Conservation (phyloP, 2,329 filamentous ascomycete genomes). For the Chalaropsis thielavioides region DNA sequence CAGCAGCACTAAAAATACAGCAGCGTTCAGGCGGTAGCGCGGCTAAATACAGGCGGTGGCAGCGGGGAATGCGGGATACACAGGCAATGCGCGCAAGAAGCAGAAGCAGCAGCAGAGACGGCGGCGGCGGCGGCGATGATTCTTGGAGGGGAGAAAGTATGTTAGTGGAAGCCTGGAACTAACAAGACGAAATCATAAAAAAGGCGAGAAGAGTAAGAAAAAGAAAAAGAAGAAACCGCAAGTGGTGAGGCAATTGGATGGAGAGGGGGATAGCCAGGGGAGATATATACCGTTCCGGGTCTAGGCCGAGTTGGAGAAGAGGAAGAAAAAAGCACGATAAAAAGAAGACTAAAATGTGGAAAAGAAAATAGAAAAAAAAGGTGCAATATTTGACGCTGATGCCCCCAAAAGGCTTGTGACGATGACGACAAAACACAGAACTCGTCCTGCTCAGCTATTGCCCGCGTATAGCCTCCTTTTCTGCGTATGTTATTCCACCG, state of each 20-base stretch:
- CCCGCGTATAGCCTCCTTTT: too few species aligned
- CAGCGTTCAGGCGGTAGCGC: not conserved
- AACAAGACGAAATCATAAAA: not conserved
- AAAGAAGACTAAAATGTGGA: not conserved
- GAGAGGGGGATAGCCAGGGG: not conserved
- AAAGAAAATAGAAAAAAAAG: not conserved
- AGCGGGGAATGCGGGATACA: not conserved
- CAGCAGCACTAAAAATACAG: not conserved
- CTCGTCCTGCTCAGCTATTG: too few species aligned
- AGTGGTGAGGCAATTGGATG: not conserved
- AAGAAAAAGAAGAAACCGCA: not conserved
- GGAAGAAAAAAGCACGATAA: not conserved
- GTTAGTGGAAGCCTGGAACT: not conserved
- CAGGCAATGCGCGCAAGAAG: not conserved
- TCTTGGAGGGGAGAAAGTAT: not conserved
- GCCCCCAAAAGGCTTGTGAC: not conserved
- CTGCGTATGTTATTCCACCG: too few species aligned
- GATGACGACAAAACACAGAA: not conserved
- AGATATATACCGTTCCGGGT: conserved; percentile 5
- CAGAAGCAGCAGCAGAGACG: not conserved
- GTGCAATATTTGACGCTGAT: not conserved
- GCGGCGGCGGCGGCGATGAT: not conserved
- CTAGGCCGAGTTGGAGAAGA: not conserved
- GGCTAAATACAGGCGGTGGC: not conserved
- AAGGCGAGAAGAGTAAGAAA: not conserved